Percentiles rank a stretch among this genome's conserved stretches.
Conservation (phyloP, 2,329 filamentous ascomycete genomes). For the Magnaporthiopsis rhizophila region DNA sequence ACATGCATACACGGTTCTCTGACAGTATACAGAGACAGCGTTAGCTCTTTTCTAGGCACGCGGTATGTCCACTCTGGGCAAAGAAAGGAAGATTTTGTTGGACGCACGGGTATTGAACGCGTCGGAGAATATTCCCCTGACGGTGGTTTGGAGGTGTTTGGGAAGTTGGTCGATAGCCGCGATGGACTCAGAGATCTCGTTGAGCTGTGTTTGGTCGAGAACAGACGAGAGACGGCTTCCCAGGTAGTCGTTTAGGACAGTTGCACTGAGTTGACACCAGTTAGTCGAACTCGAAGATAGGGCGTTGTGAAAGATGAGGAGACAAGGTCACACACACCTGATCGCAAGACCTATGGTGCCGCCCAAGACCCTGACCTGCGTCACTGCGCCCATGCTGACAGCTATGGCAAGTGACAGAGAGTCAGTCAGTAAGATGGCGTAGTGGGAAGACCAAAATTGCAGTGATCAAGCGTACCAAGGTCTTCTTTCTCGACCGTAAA, state of each 20-base stretch:
- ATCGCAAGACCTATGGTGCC: conserved; percentile 7
- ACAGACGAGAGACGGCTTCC: neutral
- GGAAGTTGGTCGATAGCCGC: neutral
- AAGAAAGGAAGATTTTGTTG: neutral
- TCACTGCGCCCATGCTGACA: conserved; percentile 4
- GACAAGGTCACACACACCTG: neutral
- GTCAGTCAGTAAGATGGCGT: neutral
- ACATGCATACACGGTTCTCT: neutral
- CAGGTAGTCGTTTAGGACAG: neutral
- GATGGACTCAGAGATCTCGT: neutral
- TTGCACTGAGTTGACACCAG: neutral
- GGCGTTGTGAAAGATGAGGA: neutral
- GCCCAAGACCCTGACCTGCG: conserved; percentile 4
- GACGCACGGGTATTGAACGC: neutral
- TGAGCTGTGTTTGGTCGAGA: neutral
- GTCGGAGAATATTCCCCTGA: neutral
- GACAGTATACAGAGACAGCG: neutral
- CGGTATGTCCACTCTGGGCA: neutral
- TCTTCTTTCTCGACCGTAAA: conserved; percentile 1
- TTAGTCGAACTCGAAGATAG: neutral
- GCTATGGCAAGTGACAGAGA: neutral
- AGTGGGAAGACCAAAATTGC: neutral
- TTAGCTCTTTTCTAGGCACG: neutral
- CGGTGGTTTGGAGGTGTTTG: neutral
- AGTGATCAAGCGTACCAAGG: neutral